These are phyloP conservation scores for Colletotrichum liaoningense DNA, from an alignment of 2,329 filamentous ascomycete species.

Conservation along the genomic window DNA sequence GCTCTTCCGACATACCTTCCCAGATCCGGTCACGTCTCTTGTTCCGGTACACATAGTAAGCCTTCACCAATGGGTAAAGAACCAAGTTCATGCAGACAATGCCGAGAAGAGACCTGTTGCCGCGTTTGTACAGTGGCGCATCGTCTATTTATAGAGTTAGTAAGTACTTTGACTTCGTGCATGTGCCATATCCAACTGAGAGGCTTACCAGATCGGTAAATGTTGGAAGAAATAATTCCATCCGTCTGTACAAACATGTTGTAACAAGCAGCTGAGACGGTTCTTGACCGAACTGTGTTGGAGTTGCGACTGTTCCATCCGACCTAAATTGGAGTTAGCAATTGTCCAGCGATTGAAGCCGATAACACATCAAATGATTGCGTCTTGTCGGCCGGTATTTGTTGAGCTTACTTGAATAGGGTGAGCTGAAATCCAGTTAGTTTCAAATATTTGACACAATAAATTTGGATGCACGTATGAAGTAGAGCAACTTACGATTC, in stretches of 20 bases:
- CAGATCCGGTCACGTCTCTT: slow-evolving; percentile 41
- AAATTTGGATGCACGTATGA: background rate
- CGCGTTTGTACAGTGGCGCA: slow-evolving; percentile 61
- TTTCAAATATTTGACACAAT: slow-evolving; percentile 51
- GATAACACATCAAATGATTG: background rate
- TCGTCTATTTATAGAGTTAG: slow-evolving; percentile 56
- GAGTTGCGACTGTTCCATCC: slow-evolving; percentile 66
- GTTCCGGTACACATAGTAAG: slow-evolving; percentile 49
- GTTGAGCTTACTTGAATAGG: slow-evolving; percentile 48
- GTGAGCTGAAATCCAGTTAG: slow-evolving; percentile 49
- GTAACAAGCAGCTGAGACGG: slow-evolving; percentile 73
- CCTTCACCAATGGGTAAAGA: slow-evolving; percentile 44
- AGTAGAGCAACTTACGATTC: slow-evolving; percentile 39
- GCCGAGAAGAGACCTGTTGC: slow-evolving; percentile 66
- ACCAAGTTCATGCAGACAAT: slow-evolving; percentile 51
- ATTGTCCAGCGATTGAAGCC: background rate
- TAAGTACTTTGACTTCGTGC: slow-evolving; percentile 27
- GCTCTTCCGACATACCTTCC: slow-evolving; percentile 43
- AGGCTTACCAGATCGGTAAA: slow-evolving; percentile 48
- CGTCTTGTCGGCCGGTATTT: no score
- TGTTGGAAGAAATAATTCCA: slow-evolving; percentile 54
- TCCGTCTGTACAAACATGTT: slow-evolving; percentile 64
- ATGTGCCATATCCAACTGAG: background rate
- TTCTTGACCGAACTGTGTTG: slow-evolving; percentile 69
- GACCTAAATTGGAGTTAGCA: slow-evolving; percentile 39